phyloP scores from a whole-genome alignment of 495 filamentous ascomycete genomes.

The Glarea lozoyensis region DNA sequence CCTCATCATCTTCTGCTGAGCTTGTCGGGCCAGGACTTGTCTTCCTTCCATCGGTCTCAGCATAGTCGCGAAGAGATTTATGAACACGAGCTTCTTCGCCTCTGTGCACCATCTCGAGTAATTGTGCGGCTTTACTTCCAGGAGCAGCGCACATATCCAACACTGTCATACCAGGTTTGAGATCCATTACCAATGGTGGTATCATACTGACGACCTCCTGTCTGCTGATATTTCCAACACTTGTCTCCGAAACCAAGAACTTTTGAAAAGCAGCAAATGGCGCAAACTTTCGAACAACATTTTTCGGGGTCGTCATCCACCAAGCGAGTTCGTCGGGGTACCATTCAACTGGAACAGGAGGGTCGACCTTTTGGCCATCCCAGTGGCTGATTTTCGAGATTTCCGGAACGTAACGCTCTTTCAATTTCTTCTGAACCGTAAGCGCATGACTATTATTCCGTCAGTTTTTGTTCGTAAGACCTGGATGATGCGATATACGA shows the following conservation, averaged over 20 bases:
- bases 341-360: conserved; percentile 75
- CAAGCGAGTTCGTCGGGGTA: conserved; percentile 92
- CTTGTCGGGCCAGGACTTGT: conserved; percentile 38
- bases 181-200: conserved; percentile 85
- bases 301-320: conserved; percentile 93
- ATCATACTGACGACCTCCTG: conserved; percentile 99
- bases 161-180: conserved; percentile 82
- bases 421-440: conserved; percentile 72
- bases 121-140: conserved; percentile 90
- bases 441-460: conserved; percentile 59
- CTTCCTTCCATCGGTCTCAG: conserved; percentile 40
- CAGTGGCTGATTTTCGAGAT: conserved; percentile 66
- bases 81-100: conserved; percentile 80
- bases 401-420: conserved; percentile 81
- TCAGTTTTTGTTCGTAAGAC: background rate
- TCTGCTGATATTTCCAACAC: conserved; percentile 91
- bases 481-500: background rate
- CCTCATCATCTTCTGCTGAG: conserved; percentile 36
- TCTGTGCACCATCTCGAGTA: conserved; percentile 86
- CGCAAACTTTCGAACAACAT: conserved; percentile 79
- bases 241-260: conserved; percentile 95
- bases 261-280: conserved; percentile 95
- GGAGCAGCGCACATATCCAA: conserved; percentile 95
- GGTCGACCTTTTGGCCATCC: conserved; percentile 71
- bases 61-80: conserved; percentile 45